Evolutionary conservation across 306 rosid genomes (phyloP).

Genomic region (Malus asiatica): DNA sequence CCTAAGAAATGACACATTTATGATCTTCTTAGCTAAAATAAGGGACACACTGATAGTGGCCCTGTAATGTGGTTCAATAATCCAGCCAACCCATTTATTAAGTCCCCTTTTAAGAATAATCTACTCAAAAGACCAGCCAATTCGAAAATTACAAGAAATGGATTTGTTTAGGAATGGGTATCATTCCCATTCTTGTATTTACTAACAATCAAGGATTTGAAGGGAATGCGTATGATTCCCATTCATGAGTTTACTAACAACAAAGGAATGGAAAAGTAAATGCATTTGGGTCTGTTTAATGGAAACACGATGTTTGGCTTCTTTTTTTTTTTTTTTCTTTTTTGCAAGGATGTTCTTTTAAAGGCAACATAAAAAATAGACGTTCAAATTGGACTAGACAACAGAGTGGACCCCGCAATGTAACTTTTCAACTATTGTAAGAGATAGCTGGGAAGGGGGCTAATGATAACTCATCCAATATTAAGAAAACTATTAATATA

Average conservation of each 20-base stretch:
- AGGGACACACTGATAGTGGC: background rate
- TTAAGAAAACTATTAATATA: background rate
- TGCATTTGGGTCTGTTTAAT: background rate
- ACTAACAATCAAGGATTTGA: no score
- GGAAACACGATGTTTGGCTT: background rate
- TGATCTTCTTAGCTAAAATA: background rate
- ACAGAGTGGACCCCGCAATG: background rate
- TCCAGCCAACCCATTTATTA: background rate
- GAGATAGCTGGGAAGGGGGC: background rate
- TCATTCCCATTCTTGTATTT: no score
- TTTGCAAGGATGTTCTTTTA: background rate
- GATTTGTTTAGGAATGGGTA: no score
- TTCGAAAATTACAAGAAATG: background rate
- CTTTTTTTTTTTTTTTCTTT: no score
- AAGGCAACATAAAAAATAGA: background rate
- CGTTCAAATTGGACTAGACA: background rate
- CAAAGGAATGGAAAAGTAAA: no score
- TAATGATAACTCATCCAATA: constrained; percentile 3
- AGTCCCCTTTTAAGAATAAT: background rate
- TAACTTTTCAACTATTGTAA: background rate
- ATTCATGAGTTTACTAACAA: no score
- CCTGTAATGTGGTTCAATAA: background rate
- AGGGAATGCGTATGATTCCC: no score
- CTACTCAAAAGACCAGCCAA: background rate
- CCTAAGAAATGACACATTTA: background rate